Base-by-base conservation (phyloP, 768 basidiomycete species). In the Xerocomellus amylosporus region DNA sequence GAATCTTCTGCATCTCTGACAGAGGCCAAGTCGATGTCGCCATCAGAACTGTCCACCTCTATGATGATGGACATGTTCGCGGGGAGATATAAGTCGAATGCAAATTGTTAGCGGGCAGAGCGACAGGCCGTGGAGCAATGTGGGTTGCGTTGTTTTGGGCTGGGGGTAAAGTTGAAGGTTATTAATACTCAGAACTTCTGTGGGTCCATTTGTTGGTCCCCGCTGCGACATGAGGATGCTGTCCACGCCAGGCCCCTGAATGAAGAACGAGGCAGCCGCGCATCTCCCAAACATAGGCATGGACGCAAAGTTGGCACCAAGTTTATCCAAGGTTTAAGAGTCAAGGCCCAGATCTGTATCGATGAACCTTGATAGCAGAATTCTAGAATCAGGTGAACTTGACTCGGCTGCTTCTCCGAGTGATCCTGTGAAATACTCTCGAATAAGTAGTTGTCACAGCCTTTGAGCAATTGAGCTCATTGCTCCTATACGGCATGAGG, bases 281-380 rank as follows among this genome's bases (percentile, higher is more conserved):
- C 7, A 64, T 56, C 57, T 7, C 51, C 54, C 65, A 58, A 54
- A 62, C 34, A 55, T 52, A 39, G 63, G n/a, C 51, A 60, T 58
- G 50, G 34, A 36, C 65, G 65, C 63, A 66, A 67, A 60, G 47
- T 34, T 38, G 31, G 22, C 36, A 56, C 65, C 56, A 49, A 49
- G 36, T 59, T 50, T 28, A 41, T 49, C 44, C 19, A 57, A 31
- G 17, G 41, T 37, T 28, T 4, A 30, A 31, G 34, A 24, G 22
- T 5, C 34, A 53, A 49, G 14, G 17, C n/a, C n/a, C n/a, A n/a
- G 8, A 4, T 28, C 49, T 17, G 19, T 50, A 54, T 56, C 46
- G 41, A 55, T 53, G 51, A 60, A 66, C 58, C 61, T 54, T 58
- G 64, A 65, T 66, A 57, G 22, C 46, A 52, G 53, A 56, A 48